Conservation (phyloP, 2,329 filamentous ascomycete species). For the Ophiosphaerella korrae region DNA sequence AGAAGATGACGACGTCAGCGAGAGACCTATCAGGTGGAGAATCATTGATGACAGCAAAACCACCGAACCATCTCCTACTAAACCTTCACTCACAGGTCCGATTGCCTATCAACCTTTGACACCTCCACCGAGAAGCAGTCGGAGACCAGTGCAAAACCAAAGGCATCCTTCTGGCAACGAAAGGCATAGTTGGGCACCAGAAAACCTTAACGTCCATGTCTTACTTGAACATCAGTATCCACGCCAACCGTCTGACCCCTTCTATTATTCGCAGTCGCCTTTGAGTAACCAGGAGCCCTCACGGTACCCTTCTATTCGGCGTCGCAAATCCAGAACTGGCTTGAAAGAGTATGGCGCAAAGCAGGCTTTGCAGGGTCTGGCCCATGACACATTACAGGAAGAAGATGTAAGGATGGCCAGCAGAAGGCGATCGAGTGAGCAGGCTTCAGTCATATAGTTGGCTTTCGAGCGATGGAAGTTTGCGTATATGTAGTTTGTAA, state of each 20-base stretch:
- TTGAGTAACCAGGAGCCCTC: slow-evolving; percentile 14
- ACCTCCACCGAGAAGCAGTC: slow-evolving; percentile 8
- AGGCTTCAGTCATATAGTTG: background rate
- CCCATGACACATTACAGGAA: too few species aligned
- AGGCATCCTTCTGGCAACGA: background rate
- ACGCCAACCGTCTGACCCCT: slow-evolving; percentile 11
- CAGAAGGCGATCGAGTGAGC: too few species aligned
- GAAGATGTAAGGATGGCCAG: too few species aligned
- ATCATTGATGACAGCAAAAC: slow-evolving; percentile 5
- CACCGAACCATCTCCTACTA: slow-evolving; percentile 8
- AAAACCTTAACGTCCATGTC: slow-evolving; percentile 36
- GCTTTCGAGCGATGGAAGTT: too few species aligned
- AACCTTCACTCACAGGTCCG: slow-evolving; percentile 2
- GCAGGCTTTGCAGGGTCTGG: slow-evolving; percentile 25
- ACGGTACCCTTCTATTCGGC: slow-evolving; percentile 28
- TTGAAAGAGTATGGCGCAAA: slow-evolving; percentile 32
- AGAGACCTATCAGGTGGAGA: slow-evolving; percentile 2
- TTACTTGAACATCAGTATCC: slow-evolving; percentile 31
- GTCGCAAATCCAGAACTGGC: slow-evolving; percentile 30
- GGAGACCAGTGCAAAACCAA: slow-evolving; percentile 3
- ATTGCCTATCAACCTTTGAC: background rate
- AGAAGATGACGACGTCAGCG: slow-evolving; percentile 2
- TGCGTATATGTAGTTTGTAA: too few species aligned
- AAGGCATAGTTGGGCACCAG: slow-evolving; percentile 29
- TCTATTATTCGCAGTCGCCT: slow-evolving; percentile 29